A percentile compares a stretch with the other conserved stretches of the same genome.
Conservation (phyloP, 805 yeast species). For the Wickerhamomyces bisporus region DNA sequence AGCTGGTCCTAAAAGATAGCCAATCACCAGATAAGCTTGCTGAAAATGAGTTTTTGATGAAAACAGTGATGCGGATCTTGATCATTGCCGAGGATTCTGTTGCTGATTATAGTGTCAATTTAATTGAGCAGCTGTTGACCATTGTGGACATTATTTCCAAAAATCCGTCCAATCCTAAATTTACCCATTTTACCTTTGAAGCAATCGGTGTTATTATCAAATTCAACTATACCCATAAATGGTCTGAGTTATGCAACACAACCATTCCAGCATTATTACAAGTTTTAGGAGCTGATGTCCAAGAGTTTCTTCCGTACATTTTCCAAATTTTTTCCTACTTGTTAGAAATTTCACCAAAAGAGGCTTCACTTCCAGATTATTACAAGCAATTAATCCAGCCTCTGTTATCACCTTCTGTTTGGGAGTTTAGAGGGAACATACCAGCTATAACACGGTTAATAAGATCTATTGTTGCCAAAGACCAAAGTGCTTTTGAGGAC, state of each 20-base stretch:
- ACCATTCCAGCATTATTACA: constrained; percentile 64
- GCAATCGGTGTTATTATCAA: constrained; percentile 73
- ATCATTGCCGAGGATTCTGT: constrained; percentile 66
- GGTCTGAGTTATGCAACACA: constrained; percentile 31
- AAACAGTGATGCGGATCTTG: constrained; percentile 77
- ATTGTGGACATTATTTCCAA: constrained; percentile 68
- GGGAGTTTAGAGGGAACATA: constrained; percentile 91
- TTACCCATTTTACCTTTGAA: constrained; percentile 88
- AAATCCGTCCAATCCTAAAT: constrained; percentile 94
- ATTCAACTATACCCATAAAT: constrained; percentile 33
- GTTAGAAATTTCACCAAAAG: constrained; percentile 53
- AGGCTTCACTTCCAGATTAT: constrained; percentile 51
- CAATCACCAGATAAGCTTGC: constrained; percentile 84
- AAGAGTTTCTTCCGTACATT: constrained; percentile 90
- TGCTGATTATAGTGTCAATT: constrained; percentile 37
- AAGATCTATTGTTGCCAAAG: constrained; percentile 51
- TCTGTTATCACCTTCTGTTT: constrained; percentile 78
- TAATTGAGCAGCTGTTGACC: constrained; percentile 58
- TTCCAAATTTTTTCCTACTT: constrained; percentile 84
- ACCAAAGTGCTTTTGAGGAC: constrained; percentile 31
- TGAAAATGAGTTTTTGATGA: constrained; percentile 92
- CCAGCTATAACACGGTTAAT: constrained; percentile 88
- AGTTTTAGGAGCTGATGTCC: constrained; percentile 77
- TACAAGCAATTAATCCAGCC: constrained; percentile 72
- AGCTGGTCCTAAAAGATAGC: constrained; percentile 54